A percentile compares a stretch with the other conserved stretches of the same genome.
phyloP scores from a whole-genome alignment of 441 rosid genomes.

The Erodium trifolium region DNA sequence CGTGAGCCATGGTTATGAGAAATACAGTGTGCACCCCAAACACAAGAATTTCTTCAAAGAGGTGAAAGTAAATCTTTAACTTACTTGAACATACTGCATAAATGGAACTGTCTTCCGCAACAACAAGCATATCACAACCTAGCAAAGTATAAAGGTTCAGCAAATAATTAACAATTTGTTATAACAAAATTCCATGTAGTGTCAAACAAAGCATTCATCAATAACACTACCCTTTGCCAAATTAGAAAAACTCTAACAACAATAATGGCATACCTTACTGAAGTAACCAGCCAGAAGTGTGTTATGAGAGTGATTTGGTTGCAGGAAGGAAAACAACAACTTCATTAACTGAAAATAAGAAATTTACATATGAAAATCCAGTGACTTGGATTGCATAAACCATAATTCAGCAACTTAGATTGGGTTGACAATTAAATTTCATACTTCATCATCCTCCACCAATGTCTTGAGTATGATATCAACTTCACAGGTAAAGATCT shows the following conservation, averaged over 20 bases:
- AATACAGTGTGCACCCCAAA: slow-evolving; percentile 5
- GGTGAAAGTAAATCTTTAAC: slow-evolving; percentile 17
- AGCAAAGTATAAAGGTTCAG: slow-evolving; percentile 17
- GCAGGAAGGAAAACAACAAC: slow-evolving; percentile 57
- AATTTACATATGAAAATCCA: slow-evolving; percentile 8
- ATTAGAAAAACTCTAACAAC: slow-evolving; percentile 7
- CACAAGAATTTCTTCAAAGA: background rate
- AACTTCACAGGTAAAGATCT: slow-evolving; percentile 72
- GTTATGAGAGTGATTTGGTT: slow-evolving; percentile 42
- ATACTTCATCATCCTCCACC: slow-evolving; percentile 45
- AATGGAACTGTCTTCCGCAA: slow-evolving; percentile 59
- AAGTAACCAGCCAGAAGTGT: slow-evolving; percentile 62
- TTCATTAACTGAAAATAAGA: slow-evolving; percentile 48
- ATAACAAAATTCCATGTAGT: background rate
- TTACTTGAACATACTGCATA: slow-evolving; percentile 56
- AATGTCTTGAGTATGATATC: slow-evolving; percentile 65
- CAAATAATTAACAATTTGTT: background rate
- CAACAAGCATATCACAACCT: slow-evolving; percentile 63
- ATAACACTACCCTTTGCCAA: slow-evolving; percentile 6
- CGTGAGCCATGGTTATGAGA: background rate
- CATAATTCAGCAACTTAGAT: slow-evolving; percentile 7
- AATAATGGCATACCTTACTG: slow-evolving; percentile 48
- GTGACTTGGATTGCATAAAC: slow-evolving; percentile 11
- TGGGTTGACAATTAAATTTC: slow-evolving; percentile 2
- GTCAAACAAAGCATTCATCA: slow-evolving; percentile 7